These are phyloP conservation scores for Phytopythium cucurbitacearum DNA, from an alignment of 352 stramenopile genomes.

Conservation along the genomic window DNA sequence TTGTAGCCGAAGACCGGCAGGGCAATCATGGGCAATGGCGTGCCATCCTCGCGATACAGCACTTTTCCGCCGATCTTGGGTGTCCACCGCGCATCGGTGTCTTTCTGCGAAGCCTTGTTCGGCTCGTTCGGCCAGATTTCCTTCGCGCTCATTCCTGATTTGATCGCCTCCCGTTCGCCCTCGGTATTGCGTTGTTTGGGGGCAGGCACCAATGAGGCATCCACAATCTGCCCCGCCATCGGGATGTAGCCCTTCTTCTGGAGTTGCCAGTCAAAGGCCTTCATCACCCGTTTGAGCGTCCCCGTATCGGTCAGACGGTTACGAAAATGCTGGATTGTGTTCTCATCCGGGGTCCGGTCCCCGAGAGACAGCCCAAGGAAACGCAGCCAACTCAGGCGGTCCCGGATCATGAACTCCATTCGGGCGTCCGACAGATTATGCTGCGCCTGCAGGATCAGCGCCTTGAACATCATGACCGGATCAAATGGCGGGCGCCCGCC, in stretches of 20 bases:
- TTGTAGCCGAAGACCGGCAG: constrained; percentile 5
- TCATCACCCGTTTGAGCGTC: constrained; percentile 5
- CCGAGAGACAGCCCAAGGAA: constrained; percentile 5
- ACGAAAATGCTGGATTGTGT: constrained; percentile 6
- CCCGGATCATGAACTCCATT: constrained; percentile 5
- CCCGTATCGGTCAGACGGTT: constrained; percentile 5
- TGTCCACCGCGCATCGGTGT: constrained; percentile 5
- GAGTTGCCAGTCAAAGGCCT: constrained; percentile 5
- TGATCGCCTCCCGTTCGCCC: constrained; percentile 4
- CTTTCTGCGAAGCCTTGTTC: constrained; percentile 5
- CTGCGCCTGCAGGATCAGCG: constrained; percentile 4
- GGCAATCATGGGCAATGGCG: constrained; percentile 5
- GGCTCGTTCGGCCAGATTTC: constrained; percentile 5
- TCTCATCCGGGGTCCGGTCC: constrained; percentile 4
- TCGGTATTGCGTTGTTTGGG: constrained; percentile 5
- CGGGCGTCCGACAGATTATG: constrained; percentile 5
- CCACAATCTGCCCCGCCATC: constrained; percentile 5
- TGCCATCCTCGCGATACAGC: constrained; percentile 5
- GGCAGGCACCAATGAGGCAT: constrained; percentile 5
- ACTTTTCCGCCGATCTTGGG: constrained; percentile 5
- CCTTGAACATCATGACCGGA: constrained; percentile 5
- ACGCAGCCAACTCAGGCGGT: constrained; percentile 5
- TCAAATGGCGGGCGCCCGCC: constrained; percentile 4
- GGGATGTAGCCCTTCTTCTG: constrained; percentile 5
- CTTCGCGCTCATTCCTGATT: constrained; percentile 5